Percentiles rank a stretch among this genome's conserved stretches.
Conservation (phyloP, 352 stramenopile species). For the Pythium aphanidermatum region DNA sequence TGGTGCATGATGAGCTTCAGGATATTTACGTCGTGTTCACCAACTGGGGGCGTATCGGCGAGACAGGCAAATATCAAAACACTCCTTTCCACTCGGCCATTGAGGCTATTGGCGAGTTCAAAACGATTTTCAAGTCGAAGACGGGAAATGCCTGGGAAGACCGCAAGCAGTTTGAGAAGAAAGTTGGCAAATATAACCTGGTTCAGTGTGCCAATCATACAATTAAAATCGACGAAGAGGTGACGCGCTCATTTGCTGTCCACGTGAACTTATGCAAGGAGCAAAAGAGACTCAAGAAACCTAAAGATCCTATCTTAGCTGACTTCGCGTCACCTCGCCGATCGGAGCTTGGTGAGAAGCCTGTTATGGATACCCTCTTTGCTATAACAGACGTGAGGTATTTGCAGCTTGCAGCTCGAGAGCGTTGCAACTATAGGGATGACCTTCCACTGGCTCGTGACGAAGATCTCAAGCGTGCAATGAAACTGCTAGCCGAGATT, state of each 20-base stretch:
- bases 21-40: slow-evolving; percentile 69
- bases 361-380: slow-evolving; percentile 45
- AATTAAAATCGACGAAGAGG: slow-evolving; percentile 48
- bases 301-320: too few species aligned
- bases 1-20: slow-evolving; percentile 64
- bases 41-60: slow-evolving; percentile 76
- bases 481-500: slow-evolving; percentile 45
- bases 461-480: slow-evolving; percentile 37
- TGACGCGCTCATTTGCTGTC: slow-evolving; percentile 51
- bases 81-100: slow-evolving; percentile 50
- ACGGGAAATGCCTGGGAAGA: slow-evolving; percentile 63
- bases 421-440: slow-evolving; percentile 40
- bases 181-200: slow-evolving; percentile 72
- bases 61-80: slow-evolving; percentile 73
- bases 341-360: slow-evolving; percentile 26
- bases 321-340: slow-evolving; percentile 26
- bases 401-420: slow-evolving; percentile 51
- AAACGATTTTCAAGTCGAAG: slow-evolving; percentile 79
- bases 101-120: slow-evolving; percentile 60
- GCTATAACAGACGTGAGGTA: slow-evolving; percentile 71
- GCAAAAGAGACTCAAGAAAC: too few species aligned
- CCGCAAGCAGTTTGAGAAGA: slow-evolving; percentile 44
- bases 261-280: slow-evolving; percentile 21
- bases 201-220: slow-evolving; percentile 50
- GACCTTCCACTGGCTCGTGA: slow-evolving; percentile 54